A percentile compares a stretch with the other conserved stretches of the same genome.
These are phyloP conservation scores for Alnus glutinosa DNA, from an alignment of 306 rosid genomes.

Conservation along the genomic window DNA sequence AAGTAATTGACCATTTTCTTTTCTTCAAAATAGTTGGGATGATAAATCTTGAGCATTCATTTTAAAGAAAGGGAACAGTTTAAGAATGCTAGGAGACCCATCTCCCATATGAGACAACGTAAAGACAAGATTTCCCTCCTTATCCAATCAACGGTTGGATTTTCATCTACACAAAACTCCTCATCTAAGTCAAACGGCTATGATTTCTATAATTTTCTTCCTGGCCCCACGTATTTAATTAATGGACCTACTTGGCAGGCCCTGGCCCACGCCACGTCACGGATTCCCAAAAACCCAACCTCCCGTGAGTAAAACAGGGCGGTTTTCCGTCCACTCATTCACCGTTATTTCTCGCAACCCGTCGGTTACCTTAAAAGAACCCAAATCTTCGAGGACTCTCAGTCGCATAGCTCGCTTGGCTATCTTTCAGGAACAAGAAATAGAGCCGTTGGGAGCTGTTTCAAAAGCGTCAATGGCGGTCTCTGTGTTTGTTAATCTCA, in stretches of 20 bases:
- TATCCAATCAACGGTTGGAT: background rate
- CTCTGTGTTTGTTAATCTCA: background rate
- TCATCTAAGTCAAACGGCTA: background rate
- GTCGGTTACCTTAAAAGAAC: background rate
- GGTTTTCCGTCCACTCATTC: slow-evolving; percentile 25
- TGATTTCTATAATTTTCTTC: background rate
- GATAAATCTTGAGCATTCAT: too few relatives aligned
- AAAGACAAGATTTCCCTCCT: background rate
- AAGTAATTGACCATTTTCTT: too few relatives aligned
- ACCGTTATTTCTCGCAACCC: background rate
- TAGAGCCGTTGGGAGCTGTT: slow-evolving; percentile 34
- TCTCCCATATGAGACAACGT: background rate
- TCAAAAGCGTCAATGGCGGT: slow-evolving; percentile 9
- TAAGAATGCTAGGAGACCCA: too few relatives aligned
- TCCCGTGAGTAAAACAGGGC: background rate
- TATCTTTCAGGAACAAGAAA: slow-evolving; percentile 12
- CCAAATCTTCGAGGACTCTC: background rate
- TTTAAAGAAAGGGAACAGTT: too few relatives aligned
- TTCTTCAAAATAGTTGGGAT: too few relatives aligned
- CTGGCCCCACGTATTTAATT: background rate
- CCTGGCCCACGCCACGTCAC: slow-evolving; percentile 27
- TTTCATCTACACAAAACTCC: background rate
- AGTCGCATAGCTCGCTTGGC: background rate
- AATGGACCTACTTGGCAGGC: slow-evolving; percentile 16
- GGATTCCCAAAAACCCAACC: slow-evolving; percentile 7